Conservation (phyloP, 495 filamentous ascomycete genomes). For the Margaritispora aquatica region DNA sequence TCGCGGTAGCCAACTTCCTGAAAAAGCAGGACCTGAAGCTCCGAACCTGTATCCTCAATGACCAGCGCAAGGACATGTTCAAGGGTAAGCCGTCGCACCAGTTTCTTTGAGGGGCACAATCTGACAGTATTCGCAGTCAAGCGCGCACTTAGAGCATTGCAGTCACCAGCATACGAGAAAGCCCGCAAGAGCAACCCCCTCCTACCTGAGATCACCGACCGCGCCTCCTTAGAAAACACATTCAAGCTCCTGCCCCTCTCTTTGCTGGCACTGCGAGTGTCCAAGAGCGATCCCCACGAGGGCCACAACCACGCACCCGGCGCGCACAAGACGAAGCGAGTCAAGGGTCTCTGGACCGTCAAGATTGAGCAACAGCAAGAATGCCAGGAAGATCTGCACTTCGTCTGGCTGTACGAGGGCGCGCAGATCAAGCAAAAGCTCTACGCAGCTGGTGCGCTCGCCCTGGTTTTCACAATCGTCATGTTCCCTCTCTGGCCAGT, state of each 20-base stretch:
- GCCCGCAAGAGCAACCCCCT: slow-evolving; percentile 83
- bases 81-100: slow-evolving; percentile 52
- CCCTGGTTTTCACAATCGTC: slow-evolving; percentile 77
- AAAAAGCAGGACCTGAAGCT: slow-evolving; percentile 79
- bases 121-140: slow-evolving; percentile 64
- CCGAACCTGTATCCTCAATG: slow-evolving; percentile 88
- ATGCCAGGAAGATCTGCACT: slow-evolving; percentile 82
- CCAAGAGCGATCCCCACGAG: slow-evolving; percentile 69
- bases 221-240: slow-evolving; percentile 77
- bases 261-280: slow-evolving; percentile 87
- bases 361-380: slow-evolving; percentile 97
- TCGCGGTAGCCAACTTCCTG: slow-evolving; percentile 88
- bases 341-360: slow-evolving; percentile 96
- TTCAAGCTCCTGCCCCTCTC: slow-evolving; percentile 96
- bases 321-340: slow-evolving; percentile 72
- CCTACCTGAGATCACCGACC: slow-evolving; percentile 81
- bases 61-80: slow-evolving; percentile 98
- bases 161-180: slow-evolving; percentile 82
- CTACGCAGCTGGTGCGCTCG: slow-evolving; percentile 76
- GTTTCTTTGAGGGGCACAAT: background rate
- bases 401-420: slow-evolving; percentile 95
- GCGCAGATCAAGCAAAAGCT: slow-evolving; percentile 88
- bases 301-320: slow-evolving; percentile 65
- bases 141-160: slow-evolving; percentile 87
- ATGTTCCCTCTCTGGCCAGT: slow-evolving; percentile 97